Evolutionary conservation across 2,329 filamentous ascomycete species (phyloP).

Genomic region (Phoma sp.): DNA sequence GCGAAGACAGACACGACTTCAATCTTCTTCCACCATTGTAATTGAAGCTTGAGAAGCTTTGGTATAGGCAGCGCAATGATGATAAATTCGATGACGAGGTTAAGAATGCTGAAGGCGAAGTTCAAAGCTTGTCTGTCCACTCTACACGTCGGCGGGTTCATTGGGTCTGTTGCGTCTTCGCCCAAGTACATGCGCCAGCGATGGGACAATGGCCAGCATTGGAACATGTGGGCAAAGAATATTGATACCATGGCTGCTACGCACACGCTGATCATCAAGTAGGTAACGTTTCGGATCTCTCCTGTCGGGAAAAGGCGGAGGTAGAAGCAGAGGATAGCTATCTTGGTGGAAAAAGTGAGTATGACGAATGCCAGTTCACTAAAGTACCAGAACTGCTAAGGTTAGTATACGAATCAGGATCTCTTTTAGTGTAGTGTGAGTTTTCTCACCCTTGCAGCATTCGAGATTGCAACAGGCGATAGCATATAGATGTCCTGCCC

Average conservation of each 20-base stretch:
- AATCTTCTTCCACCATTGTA: conserved; percentile 1
- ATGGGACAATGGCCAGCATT: not conserved
- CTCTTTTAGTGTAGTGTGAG: not conserved
- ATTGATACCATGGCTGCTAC: not conserved
- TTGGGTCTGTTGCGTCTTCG: not conserved
- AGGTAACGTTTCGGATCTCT: not conserved
- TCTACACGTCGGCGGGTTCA: not conserved
- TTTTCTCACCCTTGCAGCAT: not conserved
- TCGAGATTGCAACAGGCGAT: not conserved
- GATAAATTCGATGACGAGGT: not conserved
- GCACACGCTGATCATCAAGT: not conserved
- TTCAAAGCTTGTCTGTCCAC: not conserved
- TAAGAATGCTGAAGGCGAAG: not conserved
- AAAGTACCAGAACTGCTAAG: not conserved
- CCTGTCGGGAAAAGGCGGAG: not conserved
- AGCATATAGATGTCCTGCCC: conserved; percentile 1
- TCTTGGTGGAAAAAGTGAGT: not conserved
- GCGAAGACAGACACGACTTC: not conserved
- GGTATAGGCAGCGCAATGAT: not conserved
- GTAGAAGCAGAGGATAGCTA: conserved; percentile 2
- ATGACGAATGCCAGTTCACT: not conserved
- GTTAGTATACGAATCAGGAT: not conserved
- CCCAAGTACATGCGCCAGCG: conserved; percentile 1
- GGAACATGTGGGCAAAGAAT: not conserved
- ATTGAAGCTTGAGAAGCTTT: not conserved